Percentiles rank a stretch among this genome's conserved stretches.
These are phyloP conservation scores for Datisca glomerata DNA, from an alignment of 306 rosid genomes.

Conservation along the genomic window DNA sequence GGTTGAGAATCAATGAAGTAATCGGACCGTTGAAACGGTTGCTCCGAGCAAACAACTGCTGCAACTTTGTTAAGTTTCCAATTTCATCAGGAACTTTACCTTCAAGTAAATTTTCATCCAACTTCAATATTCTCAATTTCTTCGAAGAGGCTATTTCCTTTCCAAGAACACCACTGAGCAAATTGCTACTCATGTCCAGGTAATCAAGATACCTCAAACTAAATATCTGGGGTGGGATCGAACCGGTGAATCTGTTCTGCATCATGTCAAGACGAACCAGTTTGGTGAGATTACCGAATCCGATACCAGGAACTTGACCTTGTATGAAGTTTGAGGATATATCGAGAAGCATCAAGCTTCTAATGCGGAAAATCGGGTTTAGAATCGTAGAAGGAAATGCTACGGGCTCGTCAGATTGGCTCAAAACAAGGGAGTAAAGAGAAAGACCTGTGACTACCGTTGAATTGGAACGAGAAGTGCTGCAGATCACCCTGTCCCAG, in stretches of 20 bases:
- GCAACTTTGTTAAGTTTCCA: constrained; percentile 6
- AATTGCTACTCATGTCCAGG: constrained; percentile 15
- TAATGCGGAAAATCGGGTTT: constrained; percentile 12
- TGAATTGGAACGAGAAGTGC: not conserved
- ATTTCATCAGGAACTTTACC: constrained; percentile 15
- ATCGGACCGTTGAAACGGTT: constrained; percentile 9
- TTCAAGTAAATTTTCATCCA: constrained; percentile 13
- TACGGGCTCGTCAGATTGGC: not conserved
- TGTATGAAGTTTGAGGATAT: constrained; percentile 8
- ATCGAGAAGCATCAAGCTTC: constrained; percentile 15
- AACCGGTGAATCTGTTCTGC: constrained; percentile 11
- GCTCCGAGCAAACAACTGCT: constrained; percentile 5
- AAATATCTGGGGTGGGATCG: constrained; percentile 10
- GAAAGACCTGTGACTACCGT: constrained; percentile 3
- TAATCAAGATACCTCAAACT: constrained; percentile 4
- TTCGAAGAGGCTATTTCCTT: constrained; percentile 6
- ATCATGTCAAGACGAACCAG: constrained; percentile 10
- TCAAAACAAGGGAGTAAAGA: constrained; percentile 9
- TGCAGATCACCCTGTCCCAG: constrained; percentile 16
- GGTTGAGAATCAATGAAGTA: constrained; percentile 2
- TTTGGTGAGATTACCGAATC: constrained; percentile 13
- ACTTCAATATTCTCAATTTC: constrained; percentile 6
- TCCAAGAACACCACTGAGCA: constrained; percentile 3
- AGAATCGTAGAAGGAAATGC: constrained; percentile 7
- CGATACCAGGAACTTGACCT: constrained; percentile 7